Evolutionary conservation across 768 basidiomycete species (phyloP).

Genomic region (Amanita rimosa): DNA sequence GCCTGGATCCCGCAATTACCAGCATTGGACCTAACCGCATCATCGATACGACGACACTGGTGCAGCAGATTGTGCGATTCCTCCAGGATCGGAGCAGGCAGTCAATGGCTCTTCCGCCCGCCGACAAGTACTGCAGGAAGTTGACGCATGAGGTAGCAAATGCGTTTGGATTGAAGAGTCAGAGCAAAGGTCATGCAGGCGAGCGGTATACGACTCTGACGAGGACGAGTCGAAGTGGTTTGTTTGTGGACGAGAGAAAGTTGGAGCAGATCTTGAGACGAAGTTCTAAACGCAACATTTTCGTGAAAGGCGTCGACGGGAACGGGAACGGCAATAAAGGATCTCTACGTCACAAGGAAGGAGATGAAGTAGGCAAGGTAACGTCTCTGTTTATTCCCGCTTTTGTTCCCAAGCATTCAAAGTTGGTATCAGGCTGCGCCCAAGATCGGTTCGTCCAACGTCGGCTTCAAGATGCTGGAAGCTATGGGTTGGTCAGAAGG

Average conservation of each 20-base stretch:
- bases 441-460: conserved; percentile 66
- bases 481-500: conserved; percentile 92
- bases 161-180: conserved; percentile 68
- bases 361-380: conserved; percentile 84
- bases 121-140: conserved; percentile 61
- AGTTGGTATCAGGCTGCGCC: conserved; percentile 48
- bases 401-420: conserved; percentile 1
- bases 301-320: conserved; percentile 14
- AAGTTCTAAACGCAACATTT: conserved; percentile 22
- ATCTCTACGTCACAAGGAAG: conserved; percentile 50
- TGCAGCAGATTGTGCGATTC: conserved; percentile 62
- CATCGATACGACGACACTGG: conserved; percentile 57
- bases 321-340: conserved; percentile 15
- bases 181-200: conserved; percentile 62
- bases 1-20: conserved; percentile 33
- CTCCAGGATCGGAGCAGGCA: conserved; percentile 38
- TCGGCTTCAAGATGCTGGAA: conserved; percentile 82
- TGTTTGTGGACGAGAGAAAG: conserved; percentile 47
- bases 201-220: conserved; percentile 65
- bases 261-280: conserved; percentile 33
- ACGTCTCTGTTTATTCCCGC: conserved; percentile 10
- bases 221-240: conserved; percentile 53
- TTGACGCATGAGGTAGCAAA: conserved; percentile 71
- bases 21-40: conserved; percentile 35
- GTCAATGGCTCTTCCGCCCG: conserved; percentile 67